A percentile compares a stretch with the other conserved stretches of the same genome.
Evolutionary conservation across 2,329 filamentous ascomycete species (phyloP).

Genomic region (Paradendryphiella salina): DNA sequence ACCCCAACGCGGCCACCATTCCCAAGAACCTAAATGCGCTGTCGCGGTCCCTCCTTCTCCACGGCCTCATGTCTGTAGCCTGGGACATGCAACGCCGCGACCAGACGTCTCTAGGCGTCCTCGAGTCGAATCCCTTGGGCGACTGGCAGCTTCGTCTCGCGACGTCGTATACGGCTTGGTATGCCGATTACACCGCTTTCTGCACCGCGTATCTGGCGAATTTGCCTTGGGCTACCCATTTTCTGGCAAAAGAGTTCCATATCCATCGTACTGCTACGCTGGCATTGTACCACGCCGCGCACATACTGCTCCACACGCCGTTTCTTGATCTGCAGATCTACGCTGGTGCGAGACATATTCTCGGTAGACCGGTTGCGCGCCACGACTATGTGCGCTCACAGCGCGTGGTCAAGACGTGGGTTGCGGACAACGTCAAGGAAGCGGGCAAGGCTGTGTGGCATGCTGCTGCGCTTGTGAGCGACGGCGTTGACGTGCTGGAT

Average conservation of each 20-base stretch:
- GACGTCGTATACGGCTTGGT: constrained; percentile 61
- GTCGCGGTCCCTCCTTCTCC: constrained; percentile 59
- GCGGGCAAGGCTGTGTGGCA: constrained; percentile 58
- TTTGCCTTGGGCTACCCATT: constrained; percentile 35
- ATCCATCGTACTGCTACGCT: constrained; percentile 56
- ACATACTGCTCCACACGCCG: constrained; percentile 61
- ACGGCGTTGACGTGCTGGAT: constrained; percentile 55
- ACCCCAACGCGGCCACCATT: constrained; percentile 40
- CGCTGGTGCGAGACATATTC: constrained; percentile 62
- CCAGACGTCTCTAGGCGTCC: constrained; percentile 59
- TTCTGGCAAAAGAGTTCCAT: constrained; percentile 49
- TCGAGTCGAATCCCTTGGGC: constrained; percentile 45
- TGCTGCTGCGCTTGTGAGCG: constrained; percentile 57
- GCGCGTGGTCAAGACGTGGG: constrained; percentile 59
- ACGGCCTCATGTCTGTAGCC: constrained; percentile 65
- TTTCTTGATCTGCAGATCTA: constrained; percentile 66
- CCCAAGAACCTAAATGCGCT: constrained; percentile 55
- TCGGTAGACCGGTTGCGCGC: constrained; percentile 58
- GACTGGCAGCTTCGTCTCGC: constrained; percentile 59
- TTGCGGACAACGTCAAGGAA: constrained; percentile 31
- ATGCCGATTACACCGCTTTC: constrained; percentile 60
- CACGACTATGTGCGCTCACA: constrained; percentile 57
- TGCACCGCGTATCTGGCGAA: constrained; percentile 44
- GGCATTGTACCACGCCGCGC: constrained; percentile 63
- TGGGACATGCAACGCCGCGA: constrained; percentile 66